Evolutionary conservation across 2,329 filamentous ascomycete species (phyloP).

Genomic region (Sclerotinia borealis): DNA sequence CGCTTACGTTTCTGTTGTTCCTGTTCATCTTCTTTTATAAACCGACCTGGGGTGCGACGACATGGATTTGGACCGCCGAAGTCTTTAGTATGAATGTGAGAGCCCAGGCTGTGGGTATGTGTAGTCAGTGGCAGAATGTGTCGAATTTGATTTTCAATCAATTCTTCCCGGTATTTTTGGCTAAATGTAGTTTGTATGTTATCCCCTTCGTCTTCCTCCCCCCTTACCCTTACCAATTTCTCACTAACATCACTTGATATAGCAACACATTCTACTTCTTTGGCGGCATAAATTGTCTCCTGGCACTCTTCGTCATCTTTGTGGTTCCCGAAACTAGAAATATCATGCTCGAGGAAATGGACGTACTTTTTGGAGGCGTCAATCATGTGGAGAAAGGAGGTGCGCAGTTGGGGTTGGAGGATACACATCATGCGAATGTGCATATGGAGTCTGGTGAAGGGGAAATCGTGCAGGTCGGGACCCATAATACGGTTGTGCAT

Average conservation of each 20-base stretch:
- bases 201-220: background rate
- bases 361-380: conserved; percentile 43
- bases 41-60: conserved; percentile 63
- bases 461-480: background rate
- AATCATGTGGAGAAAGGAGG: conserved; percentile 31
- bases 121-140: conserved; percentile 53
- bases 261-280: conserved; percentile 44
- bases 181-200: conserved; percentile 42
- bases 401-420: conserved; percentile 24
- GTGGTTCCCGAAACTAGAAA: conserved; percentile 51
- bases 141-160: conserved; percentile 64
- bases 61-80: conserved; percentile 67
- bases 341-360: conserved; percentile 49
- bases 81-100: conserved; percentile 69
- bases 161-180: conserved; percentile 63
- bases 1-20: conserved; percentile 64
- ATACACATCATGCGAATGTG: conserved; percentile 28
- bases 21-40: conserved; percentile 64
- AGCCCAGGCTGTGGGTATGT: conserved; percentile 65
- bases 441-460: background rate
- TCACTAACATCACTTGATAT: background rate
- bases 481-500: background rate
- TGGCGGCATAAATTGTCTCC: conserved; percentile 41
- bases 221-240: background rate
- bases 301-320: conserved; percentile 45